These are phyloP conservation scores for Lichtheimia ramosa DNA, from an alignment of 371 early-diverging fungal species.

Conservation along the genomic window DNA sequence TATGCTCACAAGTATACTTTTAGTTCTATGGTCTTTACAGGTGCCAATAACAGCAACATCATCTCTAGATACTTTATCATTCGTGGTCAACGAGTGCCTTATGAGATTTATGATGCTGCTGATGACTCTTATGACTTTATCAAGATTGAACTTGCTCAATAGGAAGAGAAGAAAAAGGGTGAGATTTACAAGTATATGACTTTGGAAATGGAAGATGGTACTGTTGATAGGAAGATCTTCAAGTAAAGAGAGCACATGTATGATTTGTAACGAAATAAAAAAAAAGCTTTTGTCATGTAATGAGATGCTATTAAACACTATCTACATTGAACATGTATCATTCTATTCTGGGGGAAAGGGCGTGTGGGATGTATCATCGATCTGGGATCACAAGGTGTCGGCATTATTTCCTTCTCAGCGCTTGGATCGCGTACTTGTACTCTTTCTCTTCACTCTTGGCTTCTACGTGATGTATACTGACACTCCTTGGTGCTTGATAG, in stretches of 20 bases:
- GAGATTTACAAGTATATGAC: conserved; percentile 49
- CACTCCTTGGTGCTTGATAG: too few species aligned
- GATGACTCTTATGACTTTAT: conserved; percentile 87
- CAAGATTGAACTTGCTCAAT: conserved; percentile 73
- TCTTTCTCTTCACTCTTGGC: too few species aligned
- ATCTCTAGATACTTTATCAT: conserved; percentile 94
- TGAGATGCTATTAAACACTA: too few species aligned
- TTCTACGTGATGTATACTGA: too few species aligned
- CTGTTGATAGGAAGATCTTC: conserved; percentile 46
- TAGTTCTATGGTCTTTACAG: conserved; percentile 83
- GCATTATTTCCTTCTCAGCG: too few species aligned
- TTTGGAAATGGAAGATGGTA: conserved; percentile 52
- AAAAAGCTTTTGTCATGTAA: too few species aligned
- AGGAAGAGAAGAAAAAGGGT: conserved; percentile 55
- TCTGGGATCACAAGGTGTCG: too few species aligned
- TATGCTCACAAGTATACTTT: conserved; percentile 97
- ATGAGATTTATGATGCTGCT: conserved; percentile 84
- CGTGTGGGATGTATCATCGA: too few species aligned
- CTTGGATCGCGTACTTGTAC: too few species aligned
- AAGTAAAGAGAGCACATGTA: conserved; percentile 10
- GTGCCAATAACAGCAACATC: conserved; percentile 85
- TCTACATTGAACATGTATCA: too few species aligned
- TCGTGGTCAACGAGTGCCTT: conserved; percentile 88
- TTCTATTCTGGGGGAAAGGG: too few species aligned
- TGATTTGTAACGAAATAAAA: too few species aligned